Conservation (phyloP, 129 eudicot genomes). For the Flaveria sonorensis region DNA sequence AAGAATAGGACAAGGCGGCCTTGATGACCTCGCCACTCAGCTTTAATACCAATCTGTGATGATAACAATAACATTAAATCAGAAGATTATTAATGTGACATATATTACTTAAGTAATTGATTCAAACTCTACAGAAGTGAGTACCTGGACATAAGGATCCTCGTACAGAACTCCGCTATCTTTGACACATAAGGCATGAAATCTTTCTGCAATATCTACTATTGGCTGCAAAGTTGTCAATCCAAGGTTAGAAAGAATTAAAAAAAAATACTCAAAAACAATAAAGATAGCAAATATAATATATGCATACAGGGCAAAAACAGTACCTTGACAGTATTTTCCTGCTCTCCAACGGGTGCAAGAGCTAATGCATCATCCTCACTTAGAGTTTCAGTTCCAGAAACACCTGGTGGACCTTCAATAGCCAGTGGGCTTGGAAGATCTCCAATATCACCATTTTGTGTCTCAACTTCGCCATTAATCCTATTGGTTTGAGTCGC, state of each 20-base stretch:
- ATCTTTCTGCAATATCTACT: constrained; percentile 73
- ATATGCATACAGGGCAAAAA: constrained; percentile 5
- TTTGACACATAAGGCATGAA: constrained; percentile 67
- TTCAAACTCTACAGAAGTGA: neutral
- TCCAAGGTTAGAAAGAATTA: neutral
- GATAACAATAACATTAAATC: constrained; percentile 7
- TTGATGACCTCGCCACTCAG: constrained; percentile 97
- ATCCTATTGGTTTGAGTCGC: constrained; percentile 62
- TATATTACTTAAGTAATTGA: neutral
- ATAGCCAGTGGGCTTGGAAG: constrained; percentile 85
- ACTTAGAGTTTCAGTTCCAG: constrained; percentile 48
- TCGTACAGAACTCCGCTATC: constrained; percentile 96
- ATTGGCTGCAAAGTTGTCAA: constrained; percentile 63
- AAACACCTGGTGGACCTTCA: constrained; percentile 77
- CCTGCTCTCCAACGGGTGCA: constrained; percentile 72
- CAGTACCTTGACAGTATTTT: constrained; percentile 68
- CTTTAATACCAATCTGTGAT: constrained; percentile 88
- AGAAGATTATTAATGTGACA: neutral
- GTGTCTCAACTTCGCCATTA: constrained; percentile 65
- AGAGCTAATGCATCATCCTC: constrained; percentile 79
- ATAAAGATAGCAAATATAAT: constrained; percentile 2
- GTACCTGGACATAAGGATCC: constrained; percentile 90
- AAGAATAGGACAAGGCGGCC: constrained; percentile 82
- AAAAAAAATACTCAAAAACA: neutral
- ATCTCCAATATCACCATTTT: constrained; percentile 85